phyloP scores from a whole-genome alignment of 2,329 filamentous ascomycete genomes.

The Aspergillus sp. region DNA sequence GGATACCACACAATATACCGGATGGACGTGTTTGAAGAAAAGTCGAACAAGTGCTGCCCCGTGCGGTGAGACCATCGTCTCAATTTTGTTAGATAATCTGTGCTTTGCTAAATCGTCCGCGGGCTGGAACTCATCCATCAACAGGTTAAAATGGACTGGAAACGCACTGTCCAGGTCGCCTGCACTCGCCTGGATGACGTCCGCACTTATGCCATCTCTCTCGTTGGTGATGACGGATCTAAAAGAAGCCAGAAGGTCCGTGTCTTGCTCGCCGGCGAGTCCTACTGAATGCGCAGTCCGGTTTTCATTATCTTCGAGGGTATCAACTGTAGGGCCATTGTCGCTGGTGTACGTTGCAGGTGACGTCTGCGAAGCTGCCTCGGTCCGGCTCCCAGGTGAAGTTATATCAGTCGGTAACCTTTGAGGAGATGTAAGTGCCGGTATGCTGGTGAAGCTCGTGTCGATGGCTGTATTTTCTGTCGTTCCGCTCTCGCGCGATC shows the following conservation, averaged over 20 bases:
- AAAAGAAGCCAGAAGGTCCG: slow-evolving; percentile 49
- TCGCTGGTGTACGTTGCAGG: background rate
- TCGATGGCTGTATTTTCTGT: background rate
- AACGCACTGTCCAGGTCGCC: slow-evolving; percentile 36
- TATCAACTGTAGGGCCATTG: slow-evolving; percentile 13
- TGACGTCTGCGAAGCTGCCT: background rate
- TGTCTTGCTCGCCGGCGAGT: slow-evolving; percentile 49
- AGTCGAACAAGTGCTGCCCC: slow-evolving; percentile 45
- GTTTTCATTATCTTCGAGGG: slow-evolving; percentile 45
- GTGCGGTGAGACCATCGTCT: slow-evolving; percentile 43
- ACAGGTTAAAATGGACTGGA: slow-evolving; percentile 49
- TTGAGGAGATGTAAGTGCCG: background rate
- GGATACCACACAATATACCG: slow-evolving; percentile 46
- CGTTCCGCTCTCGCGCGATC: background rate
- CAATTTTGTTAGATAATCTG: slow-evolving; percentile 45
- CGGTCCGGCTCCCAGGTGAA: background rate
- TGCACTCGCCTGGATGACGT: slow-evolving; percentile 42
- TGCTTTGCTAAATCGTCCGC: slow-evolving; percentile 42
- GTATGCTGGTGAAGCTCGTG: background rate
- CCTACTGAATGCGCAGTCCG: slow-evolving; percentile 50
- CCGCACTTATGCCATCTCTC: slow-evolving; percentile 43
- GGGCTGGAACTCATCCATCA: slow-evolving; percentile 48
- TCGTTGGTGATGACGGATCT: slow-evolving; percentile 49
- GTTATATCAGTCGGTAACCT: background rate
- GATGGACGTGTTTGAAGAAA: slow-evolving; percentile 50